phyloP scores from a whole-genome alignment of 768 basidiomycete species.

The Melanogaster broomeanus region DNA sequence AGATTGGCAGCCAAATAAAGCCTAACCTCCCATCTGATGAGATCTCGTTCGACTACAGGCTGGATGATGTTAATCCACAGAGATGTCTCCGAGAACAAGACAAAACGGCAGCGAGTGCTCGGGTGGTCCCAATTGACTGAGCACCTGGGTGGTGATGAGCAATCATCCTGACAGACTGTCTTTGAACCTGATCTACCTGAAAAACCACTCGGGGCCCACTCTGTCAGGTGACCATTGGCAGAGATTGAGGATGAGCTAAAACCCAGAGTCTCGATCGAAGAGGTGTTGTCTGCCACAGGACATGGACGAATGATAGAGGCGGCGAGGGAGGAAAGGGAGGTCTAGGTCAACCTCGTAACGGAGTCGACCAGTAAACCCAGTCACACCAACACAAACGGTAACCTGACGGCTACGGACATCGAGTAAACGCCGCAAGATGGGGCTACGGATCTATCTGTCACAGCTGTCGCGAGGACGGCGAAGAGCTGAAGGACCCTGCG shows the following conservation, averaged over 20 bases:
- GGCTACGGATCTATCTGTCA: background rate
- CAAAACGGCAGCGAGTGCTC: no score
- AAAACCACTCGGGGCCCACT: background rate
- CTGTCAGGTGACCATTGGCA: background rate
- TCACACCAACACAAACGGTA: background rate
- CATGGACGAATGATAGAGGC: background rate
- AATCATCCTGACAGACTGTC: no score
- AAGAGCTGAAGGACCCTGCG: no score
- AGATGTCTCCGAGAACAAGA: no score
- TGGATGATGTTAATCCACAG: background rate
- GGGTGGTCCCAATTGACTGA: no score
- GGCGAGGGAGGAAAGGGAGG: background rate
- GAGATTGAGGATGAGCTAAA: no score
- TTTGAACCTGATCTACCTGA: no score
- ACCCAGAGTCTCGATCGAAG: background rate
- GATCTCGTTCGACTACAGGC: no score
- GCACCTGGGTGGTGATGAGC: no score
- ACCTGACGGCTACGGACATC: background rate
- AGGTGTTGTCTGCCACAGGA: background rate
- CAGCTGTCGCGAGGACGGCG: no score
- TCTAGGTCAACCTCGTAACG: background rate
- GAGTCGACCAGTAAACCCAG: background rate
- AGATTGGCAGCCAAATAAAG: no score
- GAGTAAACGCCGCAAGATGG: background rate
- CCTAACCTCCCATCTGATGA: no score